A percentile compares a stretch with the other conserved stretches of the same genome.
These are phyloP conservation scores for Digitaria exilis DNA, from an alignment of 202 grass and related monocot species.

Conservation along the genomic window DNA sequence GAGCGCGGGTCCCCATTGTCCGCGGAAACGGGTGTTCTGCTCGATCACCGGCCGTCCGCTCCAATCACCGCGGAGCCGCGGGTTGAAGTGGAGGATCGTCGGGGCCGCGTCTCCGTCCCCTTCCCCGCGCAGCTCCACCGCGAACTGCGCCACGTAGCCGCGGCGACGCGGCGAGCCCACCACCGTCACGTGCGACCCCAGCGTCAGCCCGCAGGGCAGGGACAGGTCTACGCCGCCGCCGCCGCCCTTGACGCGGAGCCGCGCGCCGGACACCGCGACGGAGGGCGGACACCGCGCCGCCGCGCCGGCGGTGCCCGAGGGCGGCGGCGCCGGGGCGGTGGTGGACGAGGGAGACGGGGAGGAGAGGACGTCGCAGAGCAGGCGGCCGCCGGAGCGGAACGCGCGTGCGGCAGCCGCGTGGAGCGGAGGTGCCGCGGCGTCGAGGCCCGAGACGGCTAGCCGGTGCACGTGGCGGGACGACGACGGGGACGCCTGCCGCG, in stretches of 20 bases:
- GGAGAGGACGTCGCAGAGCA: constrained; percentile 35
- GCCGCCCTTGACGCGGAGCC: constrained; percentile 31
- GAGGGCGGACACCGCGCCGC: constrained; percentile 60
- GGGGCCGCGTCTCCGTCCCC: constrained; percentile 46
- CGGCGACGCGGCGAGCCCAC: constrained; percentile 50
- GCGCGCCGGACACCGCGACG: constrained; percentile 34
- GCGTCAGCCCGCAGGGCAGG: constrained; percentile 61
- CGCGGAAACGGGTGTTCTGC: constrained; percentile 74
- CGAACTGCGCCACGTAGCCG: constrained; percentile 47
- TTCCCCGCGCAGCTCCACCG: constrained; percentile 55
- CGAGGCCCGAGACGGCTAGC: constrained; percentile 1
- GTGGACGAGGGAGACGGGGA: neutral
- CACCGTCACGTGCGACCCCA: constrained; percentile 76
- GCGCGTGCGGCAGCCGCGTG: constrained; percentile 39
- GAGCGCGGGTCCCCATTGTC: constrained; percentile 64
- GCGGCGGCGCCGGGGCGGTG: neutral
- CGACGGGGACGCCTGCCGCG: neutral
- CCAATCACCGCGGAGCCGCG: constrained; percentile 67
- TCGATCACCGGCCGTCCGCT: constrained; percentile 66
- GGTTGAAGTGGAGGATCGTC: constrained; percentile 71
- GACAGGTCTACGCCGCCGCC: constrained; percentile 23
- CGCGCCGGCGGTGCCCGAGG: neutral
- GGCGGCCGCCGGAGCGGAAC: constrained; percentile 31
- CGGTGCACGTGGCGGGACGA: neutral
- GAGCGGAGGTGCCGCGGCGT: constrained; percentile 14